A percentile compares a stretch with the other conserved stretches of the same genome.
phyloP scores from a whole-genome alignment of 2,329 filamentous ascomycete species.

The Cordyceps javanica region DNA sequence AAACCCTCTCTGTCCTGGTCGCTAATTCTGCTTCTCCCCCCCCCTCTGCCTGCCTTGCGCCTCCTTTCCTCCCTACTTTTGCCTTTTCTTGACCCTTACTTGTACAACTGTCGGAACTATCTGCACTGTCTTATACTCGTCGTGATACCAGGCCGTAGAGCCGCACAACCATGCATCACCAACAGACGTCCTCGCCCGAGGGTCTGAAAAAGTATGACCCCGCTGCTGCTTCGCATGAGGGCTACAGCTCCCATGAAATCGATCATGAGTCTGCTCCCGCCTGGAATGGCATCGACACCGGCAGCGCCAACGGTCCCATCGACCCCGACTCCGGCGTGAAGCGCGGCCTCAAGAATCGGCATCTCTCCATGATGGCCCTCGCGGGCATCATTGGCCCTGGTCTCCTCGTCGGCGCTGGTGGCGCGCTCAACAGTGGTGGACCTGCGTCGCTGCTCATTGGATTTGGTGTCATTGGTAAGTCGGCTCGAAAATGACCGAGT shows the following conservation, averaged over 20 bases:
- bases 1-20: not conserved
- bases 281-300: slow-evolving; percentile 8
- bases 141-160: not conserved
- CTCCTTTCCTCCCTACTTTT: not conserved
- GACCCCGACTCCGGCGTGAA: slow-evolving; percentile 61
- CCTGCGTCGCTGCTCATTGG: slow-evolving; percentile 68
- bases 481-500: too few species aligned
- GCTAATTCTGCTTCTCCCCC: not conserved
- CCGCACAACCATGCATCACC: not conserved
- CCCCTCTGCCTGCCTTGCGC: not conserved
- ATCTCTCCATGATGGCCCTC: slow-evolving; percentile 60
- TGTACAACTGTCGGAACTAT: not conserved
- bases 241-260: slow-evolving; percentile 8
- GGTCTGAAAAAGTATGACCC: slow-evolving; percentile 1
- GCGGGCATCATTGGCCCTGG: slow-evolving; percentile 63
- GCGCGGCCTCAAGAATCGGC: slow-evolving; percentile 61
- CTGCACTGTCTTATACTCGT: not conserved
- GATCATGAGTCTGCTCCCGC: slow-evolving; percentile 2
- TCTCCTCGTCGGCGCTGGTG: slow-evolving; percentile 64
- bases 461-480: slow-evolving; percentile 58
- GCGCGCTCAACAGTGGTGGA: slow-evolving; percentile 61
- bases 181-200: not conserved
- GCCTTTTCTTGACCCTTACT: not conserved
- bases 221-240: not conserved
- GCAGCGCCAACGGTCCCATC: slow-evolving; percentile 1